A percentile compares a stretch with the other conserved stretches of the same genome.
Conservation (phyloP, 1,284 basidiomycete species). For the Vanrija humicola region DNA sequence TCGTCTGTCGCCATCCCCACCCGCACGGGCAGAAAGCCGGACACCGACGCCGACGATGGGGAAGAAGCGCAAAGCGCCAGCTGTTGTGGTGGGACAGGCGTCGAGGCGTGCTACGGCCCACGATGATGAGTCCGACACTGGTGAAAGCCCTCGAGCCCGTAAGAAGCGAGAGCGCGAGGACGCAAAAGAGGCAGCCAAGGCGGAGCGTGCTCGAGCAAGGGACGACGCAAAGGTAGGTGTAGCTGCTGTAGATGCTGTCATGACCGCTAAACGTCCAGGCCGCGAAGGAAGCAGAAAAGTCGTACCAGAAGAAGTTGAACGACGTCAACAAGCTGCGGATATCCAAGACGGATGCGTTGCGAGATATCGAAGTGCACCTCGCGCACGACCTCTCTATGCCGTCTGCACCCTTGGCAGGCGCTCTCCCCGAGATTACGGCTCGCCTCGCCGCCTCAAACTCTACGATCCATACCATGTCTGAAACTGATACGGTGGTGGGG, state of each 20-base stretch:
- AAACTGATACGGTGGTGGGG: constrained; percentile 26
- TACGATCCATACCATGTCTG: constrained; percentile 21
- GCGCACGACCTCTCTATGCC: constrained; percentile 37
- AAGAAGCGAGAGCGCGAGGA: background rate
- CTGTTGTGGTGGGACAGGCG: background rate
- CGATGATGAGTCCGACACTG: too few species aligned
- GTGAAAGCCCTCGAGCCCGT: constrained; percentile 6
- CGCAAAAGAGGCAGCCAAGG: constrained; percentile 27
- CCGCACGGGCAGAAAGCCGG: constrained; percentile 5
- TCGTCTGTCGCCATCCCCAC: too few species aligned
- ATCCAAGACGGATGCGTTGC: constrained; percentile 43
- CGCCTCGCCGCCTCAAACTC: constrained; percentile 35
- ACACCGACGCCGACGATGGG: constrained; percentile 6
- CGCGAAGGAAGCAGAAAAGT: constrained; percentile 39
- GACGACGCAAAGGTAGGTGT: constrained; percentile 32
- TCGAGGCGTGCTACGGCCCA: too few species aligned
- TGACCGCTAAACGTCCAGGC: constrained; percentile 13
- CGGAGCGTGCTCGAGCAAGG: constrained; percentile 28
- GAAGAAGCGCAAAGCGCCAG: background rate
- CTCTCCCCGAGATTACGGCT: constrained; percentile 37
- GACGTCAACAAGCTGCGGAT: constrained; percentile 40
- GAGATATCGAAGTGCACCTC: constrained; percentile 44
- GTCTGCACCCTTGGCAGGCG: constrained; percentile 36
- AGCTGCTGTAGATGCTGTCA: too few species aligned
- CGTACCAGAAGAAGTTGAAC: constrained; percentile 38